Percentiles rank a stretch among this genome's conserved stretches.
Conservation (phyloP, 169 alveolate species). For the Plasmodium sp. region DNA sequence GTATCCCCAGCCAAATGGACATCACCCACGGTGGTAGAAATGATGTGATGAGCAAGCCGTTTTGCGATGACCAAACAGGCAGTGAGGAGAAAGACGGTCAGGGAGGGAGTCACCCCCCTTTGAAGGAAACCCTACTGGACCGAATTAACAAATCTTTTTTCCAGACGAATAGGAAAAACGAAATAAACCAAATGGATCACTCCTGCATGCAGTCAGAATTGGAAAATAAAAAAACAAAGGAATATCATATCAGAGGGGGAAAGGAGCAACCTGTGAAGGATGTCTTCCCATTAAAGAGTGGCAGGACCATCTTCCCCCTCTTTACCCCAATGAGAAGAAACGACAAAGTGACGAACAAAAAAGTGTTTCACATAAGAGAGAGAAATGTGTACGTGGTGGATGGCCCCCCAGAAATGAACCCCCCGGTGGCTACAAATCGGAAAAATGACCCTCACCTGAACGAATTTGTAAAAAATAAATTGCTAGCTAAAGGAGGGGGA, state of each 20-base stretch:
- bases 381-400: not conserved
- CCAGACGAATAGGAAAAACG: not conserved
- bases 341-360: not conserved
- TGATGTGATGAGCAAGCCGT: not conserved
- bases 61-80: not conserved
- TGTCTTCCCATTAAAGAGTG: not conserved
- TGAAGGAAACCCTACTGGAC: not conserved
- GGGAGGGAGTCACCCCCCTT: not conserved
- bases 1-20: not conserved
- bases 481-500: not conserved
- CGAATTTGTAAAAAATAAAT: not conserved
- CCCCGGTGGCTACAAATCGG: not conserved
- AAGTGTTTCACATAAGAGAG: not conserved
- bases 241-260: not conserved
- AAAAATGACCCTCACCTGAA: not conserved
- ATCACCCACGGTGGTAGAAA: not conserved
- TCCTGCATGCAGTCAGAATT: not conserved
- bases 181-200: not conserved
- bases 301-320: not conserved
- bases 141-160: not conserved
- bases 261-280: not conserved
- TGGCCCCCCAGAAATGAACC: not conserved
- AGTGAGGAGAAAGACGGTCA: not conserved
- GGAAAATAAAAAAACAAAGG: not conserved
- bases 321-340: not conserved